Conservation (phyloP, 768 basidiomycete species). For the Amanita rimosa region DNA sequence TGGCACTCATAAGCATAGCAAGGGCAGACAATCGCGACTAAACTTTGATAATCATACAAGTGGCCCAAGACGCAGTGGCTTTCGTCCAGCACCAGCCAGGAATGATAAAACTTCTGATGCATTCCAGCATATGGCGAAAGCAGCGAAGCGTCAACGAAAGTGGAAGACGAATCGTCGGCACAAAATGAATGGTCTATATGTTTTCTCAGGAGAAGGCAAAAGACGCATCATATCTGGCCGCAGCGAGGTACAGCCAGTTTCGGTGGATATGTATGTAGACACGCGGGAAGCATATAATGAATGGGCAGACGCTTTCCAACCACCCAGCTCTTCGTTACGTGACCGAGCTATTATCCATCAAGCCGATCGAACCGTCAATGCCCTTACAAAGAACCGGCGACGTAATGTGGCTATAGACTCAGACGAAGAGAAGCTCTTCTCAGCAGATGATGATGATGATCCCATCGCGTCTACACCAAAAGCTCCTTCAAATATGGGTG, state of each 20-base stretch:
- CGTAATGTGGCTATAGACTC: neutral
- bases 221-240: conserved; percentile 28
- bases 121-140: neutral
- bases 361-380: conserved; percentile 4
- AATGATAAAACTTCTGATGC: conserved; percentile 2
- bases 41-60: conserved; percentile 1
- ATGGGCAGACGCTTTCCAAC: conserved; percentile 10
- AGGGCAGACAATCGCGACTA: neutral
- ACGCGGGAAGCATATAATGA: conserved; percentile 17
- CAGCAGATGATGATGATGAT: conserved; percentile 3
- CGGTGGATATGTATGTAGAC: conserved; percentile 32
- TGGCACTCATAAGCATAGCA: conserved; percentile 1
- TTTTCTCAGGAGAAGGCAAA: conserved; percentile 23
- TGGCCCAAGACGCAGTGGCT: neutral
- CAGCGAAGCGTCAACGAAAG: conserved; percentile 3
- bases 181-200: conserved; percentile 18
- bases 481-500: conserved; percentile 37
- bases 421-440: conserved; percentile 3
- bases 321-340: conserved; percentile 3
- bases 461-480: conserved; percentile 5
- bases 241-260: conserved; percentile 18
- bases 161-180: conserved; percentile 4
- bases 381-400: neutral
- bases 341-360: neutral
- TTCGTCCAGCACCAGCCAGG: neutral